Conservation (phyloP, 169 alveolate genomes). For the Cryptosporidium bovis region DNA sequence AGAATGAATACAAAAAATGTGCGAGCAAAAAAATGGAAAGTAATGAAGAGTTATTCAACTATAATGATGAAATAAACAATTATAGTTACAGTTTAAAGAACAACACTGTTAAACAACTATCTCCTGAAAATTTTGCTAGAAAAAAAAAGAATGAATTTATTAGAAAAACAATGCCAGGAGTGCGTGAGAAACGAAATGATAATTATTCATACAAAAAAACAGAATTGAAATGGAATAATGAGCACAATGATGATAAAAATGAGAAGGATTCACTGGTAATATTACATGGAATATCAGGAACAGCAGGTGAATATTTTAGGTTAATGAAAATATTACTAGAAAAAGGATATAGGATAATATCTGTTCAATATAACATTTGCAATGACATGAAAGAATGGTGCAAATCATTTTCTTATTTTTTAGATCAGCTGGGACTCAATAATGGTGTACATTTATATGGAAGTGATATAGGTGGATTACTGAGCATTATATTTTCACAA, state of each 20-base stretch:
- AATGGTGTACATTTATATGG: constrained; percentile 48
- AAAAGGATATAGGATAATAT: constrained; percentile 48
- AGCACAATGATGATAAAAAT: not conserved
- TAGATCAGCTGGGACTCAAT: constrained; percentile 25
- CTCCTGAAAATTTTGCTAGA: not conserved
- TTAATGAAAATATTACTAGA: constrained; percentile 30
- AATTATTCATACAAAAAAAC: not conserved
- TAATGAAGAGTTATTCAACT: not conserved
- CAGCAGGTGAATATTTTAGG: constrained; percentile 67
- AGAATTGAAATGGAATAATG: too few species aligned
- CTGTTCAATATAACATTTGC: constrained; percentile 51
- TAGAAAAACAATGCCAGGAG: not conserved
- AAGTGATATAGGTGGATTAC: constrained; percentile 59
- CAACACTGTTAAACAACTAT: too few species aligned
- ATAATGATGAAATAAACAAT: not conserved
- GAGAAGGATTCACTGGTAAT: constrained; percentile 1
- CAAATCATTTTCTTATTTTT: constrained; percentile 41
- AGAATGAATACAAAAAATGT: not conserved
- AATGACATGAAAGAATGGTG: constrained; percentile 39
- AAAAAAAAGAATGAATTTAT: not conserved
- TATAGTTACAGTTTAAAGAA: not conserved
- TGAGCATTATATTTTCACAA: constrained; percentile 34
- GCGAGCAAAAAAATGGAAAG: not conserved
- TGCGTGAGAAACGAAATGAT: not conserved
- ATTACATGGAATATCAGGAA: constrained; percentile 62